Conservation (phyloP, 148 eudicot genomes). For the Dianthus caryophyllus region DNA sequence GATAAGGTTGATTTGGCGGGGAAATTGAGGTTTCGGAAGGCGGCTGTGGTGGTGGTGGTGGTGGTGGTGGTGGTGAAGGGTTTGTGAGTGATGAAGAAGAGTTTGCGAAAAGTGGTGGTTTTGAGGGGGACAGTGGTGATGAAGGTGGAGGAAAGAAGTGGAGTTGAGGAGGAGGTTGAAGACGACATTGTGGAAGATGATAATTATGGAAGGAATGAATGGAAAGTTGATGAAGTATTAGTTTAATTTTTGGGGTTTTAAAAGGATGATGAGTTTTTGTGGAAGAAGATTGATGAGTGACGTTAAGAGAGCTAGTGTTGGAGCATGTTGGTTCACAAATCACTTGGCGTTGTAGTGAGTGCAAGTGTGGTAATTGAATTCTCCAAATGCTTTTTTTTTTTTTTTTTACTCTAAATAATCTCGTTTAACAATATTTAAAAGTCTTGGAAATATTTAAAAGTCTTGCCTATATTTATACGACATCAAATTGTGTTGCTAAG, state of each 20-base stretch:
- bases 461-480: too few relatives aligned
- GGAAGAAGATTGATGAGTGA: too few relatives aligned
- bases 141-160: constrained; percentile 43
- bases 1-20: constrained; percentile 39
- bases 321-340: too few relatives aligned
- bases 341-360: background rate
- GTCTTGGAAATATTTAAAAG: too few relatives aligned
- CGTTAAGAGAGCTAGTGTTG: too few relatives aligned
- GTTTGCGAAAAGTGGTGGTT: too few relatives aligned
- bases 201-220: background rate
- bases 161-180: constrained; percentile 45
- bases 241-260: too few relatives aligned
- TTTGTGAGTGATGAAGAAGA: constrained; percentile 44
- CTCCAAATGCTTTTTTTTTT: too few relatives aligned
- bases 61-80: constrained; percentile 39
- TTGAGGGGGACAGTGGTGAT: constrained; percentile 26
- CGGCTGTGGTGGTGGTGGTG: constrained; percentile 23
- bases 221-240: background rate
- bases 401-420: too few relatives aligned
- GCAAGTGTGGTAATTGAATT: constrained; percentile 13
- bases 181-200: constrained; percentile 22
- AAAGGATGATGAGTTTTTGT: too few relatives aligned
- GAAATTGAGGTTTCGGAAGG: constrained; percentile 18
- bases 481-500: too few relatives aligned
- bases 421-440: too few relatives aligned